Conservation (phyloP, 164 flowering plant species). For the Sedum album region DNA sequence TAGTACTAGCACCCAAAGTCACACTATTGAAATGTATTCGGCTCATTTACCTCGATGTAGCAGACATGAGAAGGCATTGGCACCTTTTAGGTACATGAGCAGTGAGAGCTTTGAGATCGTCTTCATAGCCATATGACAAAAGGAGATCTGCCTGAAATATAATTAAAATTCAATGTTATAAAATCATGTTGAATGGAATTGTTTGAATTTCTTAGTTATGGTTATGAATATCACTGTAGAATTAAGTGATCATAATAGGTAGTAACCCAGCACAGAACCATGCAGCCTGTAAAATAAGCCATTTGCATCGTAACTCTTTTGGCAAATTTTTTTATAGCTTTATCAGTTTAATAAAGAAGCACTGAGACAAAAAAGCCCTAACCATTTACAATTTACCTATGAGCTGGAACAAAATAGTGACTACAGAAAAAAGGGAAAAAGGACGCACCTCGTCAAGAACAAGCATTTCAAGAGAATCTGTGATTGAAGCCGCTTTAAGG, state of each 20-base stretch:
- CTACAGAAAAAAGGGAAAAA: neutral
- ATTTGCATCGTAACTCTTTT: neutral
- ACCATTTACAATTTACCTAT: neutral
- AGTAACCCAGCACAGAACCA: neutral
- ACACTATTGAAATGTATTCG: neutral
- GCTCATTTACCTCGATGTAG: constrained; percentile 59
- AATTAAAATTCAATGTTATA: neutral
- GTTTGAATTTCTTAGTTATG: neutral
- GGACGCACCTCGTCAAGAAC: constrained; percentile 81
- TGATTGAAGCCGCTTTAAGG: constrained; percentile 46
- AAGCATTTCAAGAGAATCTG: constrained; percentile 62
- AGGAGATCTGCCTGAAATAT: constrained; percentile 87
- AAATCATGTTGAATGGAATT: neutral
- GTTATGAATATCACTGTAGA: neutral
- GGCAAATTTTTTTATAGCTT: neutral
- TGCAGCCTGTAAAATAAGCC: neutral
- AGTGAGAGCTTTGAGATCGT: constrained; percentile 68
- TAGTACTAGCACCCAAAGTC: too few species aligned
- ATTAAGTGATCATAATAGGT: neutral
- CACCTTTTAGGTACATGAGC: constrained; percentile 74
- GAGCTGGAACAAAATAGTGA: neutral
- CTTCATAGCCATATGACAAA: constrained; percentile 85
- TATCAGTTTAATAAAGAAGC: too few species aligned
- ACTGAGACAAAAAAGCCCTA: neutral
- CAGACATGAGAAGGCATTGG: constrained; percentile 97